These are phyloP conservation scores for Pseudogymnoascus sp. DNA, from an alignment of 2,329 filamentous ascomycete species.

Conservation along the genomic window DNA sequence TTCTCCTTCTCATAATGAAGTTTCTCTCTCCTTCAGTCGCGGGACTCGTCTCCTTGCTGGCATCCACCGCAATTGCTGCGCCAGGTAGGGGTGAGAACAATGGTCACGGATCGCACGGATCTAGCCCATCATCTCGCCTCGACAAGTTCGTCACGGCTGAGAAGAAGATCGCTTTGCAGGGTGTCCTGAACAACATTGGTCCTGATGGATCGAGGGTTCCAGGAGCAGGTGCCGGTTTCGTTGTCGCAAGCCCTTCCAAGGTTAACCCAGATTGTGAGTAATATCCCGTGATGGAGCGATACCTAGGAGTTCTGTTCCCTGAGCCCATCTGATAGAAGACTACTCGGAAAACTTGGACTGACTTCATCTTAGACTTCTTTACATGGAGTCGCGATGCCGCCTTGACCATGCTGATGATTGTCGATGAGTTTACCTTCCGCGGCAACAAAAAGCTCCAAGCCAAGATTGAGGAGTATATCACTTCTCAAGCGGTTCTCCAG, in stretches of 20 bases:
- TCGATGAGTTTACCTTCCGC: conserved; percentile 50
- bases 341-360: background rate
- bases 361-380: conserved; percentile 51
- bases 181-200: conserved; percentile 47
- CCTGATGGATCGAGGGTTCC: conserved; percentile 37
- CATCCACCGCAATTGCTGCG: conserved; percentile 11
- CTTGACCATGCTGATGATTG: conserved; percentile 58
- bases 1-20: background rate
- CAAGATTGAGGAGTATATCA: conserved; percentile 59
- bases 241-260: conserved; percentile 50
- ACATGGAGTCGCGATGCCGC: conserved; percentile 72
- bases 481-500: conserved; percentile 51
- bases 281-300: background rate
- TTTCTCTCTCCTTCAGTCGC: background rate
- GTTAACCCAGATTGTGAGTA: conserved; percentile 45
- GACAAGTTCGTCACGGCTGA: conserved; percentile 36
- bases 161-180: conserved; percentile 39
- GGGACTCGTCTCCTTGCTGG: background rate
- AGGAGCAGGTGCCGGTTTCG: conserved; percentile 41
- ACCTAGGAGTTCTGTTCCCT: background rate
- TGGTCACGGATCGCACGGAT: background rate
- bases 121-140: conserved; percentile 15
- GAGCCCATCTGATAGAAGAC: background rate
- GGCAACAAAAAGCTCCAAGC: conserved; percentile 42
- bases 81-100: background rate